Evolutionary conservation across 1,139 yeast genomes (phyloP).

Genomic region (Blastobotrys capitulatus): DNA sequence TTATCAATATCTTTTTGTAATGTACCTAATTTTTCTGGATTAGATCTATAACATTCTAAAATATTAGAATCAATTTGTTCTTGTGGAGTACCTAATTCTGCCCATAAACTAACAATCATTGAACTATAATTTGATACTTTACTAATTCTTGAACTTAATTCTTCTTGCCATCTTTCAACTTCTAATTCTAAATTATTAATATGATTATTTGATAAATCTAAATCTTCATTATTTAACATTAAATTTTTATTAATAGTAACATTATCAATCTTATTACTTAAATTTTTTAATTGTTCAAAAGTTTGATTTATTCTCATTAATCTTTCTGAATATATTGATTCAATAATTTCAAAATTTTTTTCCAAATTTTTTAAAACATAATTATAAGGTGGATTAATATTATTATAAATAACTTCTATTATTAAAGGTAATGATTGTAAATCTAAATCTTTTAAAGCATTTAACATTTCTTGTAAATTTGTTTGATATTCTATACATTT

Average conservation of each 20-base stretch:
- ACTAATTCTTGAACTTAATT: slow-evolving; percentile 23
- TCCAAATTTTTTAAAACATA: slow-evolving; percentile 16
- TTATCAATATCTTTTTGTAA: slow-evolving; percentile 23
- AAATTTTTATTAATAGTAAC: slow-evolving; percentile 18
- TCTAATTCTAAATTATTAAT: slow-evolving; percentile 27
- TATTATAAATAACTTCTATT: slow-evolving; percentile 6
- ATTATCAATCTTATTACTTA: slow-evolving; percentile 20
- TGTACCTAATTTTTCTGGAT: slow-evolving; percentile 29
- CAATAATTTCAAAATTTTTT: slow-evolving; percentile 18
- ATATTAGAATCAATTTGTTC: slow-evolving; percentile 26
- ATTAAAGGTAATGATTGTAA: slow-evolving; percentile 10
- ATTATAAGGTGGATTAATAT: slow-evolving; percentile 25
- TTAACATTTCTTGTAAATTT: slow-evolving; percentile 25
- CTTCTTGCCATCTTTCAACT: slow-evolving; percentile 25
- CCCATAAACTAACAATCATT: slow-evolving; percentile 31
- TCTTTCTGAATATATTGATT: slow-evolving; percentile 21
- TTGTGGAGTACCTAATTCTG: slow-evolving; percentile 34
- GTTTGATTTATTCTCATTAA: slow-evolving; percentile 19
- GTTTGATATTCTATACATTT: slow-evolving; percentile 26
- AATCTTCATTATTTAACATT: slow-evolving; percentile 12
- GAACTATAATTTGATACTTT: slow-evolving; percentile 22
- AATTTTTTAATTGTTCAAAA: slow-evolving; percentile 17
- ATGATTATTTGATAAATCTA: slow-evolving; percentile 16
- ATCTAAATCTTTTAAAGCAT: slow-evolving; percentile 28
- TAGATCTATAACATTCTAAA: slow-evolving; percentile 21